Base-by-base conservation (phyloP, 2,329 filamentous ascomycete genomes). In the Polytolypa hystricis region DNA sequence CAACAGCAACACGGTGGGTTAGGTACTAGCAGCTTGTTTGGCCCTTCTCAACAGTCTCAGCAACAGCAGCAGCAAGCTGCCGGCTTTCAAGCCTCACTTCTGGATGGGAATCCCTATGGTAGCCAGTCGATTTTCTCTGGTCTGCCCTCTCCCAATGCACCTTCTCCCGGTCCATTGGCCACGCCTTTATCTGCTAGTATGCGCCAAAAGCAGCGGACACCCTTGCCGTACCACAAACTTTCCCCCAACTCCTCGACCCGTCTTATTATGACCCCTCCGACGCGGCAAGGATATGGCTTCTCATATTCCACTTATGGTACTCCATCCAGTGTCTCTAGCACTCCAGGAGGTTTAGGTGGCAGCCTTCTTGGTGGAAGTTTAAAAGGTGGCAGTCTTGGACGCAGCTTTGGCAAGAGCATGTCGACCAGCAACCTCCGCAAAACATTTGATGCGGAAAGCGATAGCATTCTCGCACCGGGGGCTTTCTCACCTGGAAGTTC, bases 241-340 rank as follows among this genome's bases (percentile, higher is more conserved):
- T 89, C 85, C 31, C 84, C 86, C 0, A 75, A 77, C 31, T 84
- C 84, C 21, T 79, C 83, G 6, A 81, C 81, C 15, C 81, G 86
- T 32, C 79, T 87, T 39, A 73, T 79, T 19, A n/a, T n/a, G n/a
- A 94, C 86, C 0, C 86, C 87, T 0, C 83, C 86, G 48, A 89
- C 85, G 62, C 75, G 81, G 38, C 65, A 63, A 38, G 85, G 84
- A 4, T 95, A 84, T 54, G 89, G 89, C 2, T 93, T 95, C 57
- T 86, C 82, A 2, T 95, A 95, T 61, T 93, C 86, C 45, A 86
- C 80, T 2, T 94, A 93, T 50, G 85, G 84, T 30, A 87, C 82
- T 1, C 86, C 89, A 4, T 77, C 81, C 4, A 71, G 79, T 53
- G 71, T 67, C 25, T 67, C 74, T 29, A 84, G 79, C 56, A 81